Conservation (phyloP, 2,329 filamentous ascomycete species). For the Teratosphaeria nubilosa region DNA sequence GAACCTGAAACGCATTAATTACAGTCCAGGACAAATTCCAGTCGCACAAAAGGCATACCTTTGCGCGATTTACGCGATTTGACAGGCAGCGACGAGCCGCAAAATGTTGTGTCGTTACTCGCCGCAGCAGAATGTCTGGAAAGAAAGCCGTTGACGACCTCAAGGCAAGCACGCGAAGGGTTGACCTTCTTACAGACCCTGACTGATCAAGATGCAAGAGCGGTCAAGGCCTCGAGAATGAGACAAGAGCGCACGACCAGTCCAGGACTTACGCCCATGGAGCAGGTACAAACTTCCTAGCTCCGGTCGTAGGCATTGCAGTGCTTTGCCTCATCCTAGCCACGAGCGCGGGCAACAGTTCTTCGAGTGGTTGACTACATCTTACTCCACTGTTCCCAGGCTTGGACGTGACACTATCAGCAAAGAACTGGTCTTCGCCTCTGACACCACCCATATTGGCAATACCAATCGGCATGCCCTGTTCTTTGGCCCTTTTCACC, state of each 20-base stretch:
- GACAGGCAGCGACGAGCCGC: background rate
- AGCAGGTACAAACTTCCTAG: background rate
- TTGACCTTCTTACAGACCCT: background rate
- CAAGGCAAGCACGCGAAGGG: background rate
- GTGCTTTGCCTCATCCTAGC: background rate
- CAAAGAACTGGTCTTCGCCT: constrained; percentile 65
- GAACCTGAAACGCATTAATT: background rate
- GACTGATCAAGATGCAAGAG: background rate
- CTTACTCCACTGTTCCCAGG: constrained; percentile 30
- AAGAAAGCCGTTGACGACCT: background rate
- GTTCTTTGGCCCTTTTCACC: constrained; percentile 70
- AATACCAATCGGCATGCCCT: constrained; percentile 75
- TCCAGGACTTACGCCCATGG: background rate
- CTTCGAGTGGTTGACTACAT: constrained; percentile 31
- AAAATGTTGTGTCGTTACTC: background rate
- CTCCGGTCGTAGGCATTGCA: background rate
- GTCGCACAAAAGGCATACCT: background rate
- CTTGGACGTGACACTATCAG: constrained; percentile 39
- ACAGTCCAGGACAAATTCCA: background rate
- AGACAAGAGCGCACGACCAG: background rate
- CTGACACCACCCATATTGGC: constrained; percentile 79
- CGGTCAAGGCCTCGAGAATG: background rate
- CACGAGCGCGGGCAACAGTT: constrained; percentile 27
- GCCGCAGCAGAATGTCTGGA: background rate
- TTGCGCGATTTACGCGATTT: background rate